Evolutionary conservation across 2,329 filamentous ascomycete species (phyloP), one percentile per base, ranked within the genome.

Genomic region (Paraconiothyrium sp.): DNA sequence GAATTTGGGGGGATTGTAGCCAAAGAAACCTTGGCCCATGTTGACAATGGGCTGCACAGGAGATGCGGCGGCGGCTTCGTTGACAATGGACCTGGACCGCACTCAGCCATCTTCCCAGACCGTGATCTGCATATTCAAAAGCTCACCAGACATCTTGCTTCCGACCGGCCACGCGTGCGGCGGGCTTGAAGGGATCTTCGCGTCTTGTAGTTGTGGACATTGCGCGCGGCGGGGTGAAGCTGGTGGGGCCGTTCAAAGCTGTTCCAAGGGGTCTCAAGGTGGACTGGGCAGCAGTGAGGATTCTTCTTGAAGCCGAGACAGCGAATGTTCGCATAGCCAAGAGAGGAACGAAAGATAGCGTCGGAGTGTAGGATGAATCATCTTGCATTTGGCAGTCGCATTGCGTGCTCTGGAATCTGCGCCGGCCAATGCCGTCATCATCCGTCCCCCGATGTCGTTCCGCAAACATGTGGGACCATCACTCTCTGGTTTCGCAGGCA

Each of bases 1-100:
- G 79, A 97, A 98, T 39, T 90, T 80, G 8, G 94, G 94, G 59
- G 94, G 94, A 76, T 98, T 98, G 80, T 98, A 98, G 61, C 94
- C 94, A 70, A 93, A 94, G 84, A 93, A 93, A 58, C 88, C 88
- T 78, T 90, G 88, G 55, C 88, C 88, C 87, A 90, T 89, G 77
- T 90, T 90, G 63, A 89, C 86, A 62, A 90, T 88, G 54, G 88
- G 88, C 76, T 89, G 85, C 46, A 89, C 83, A 1, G 86, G 86
- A 22, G 87, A 89, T 49, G 85, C 85, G 13, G 86, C 85, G 4
- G 88, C 88, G 3, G 88, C 88, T 76, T 90, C 88, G 67, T 90
- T 90, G 75, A 90, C 85, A 67, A 90, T 90, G 20, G 86, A 86
- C 86, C 86, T 88, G 61, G 16, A n/a, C 30, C 13, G 20, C 43